phyloP scores from a whole-genome alignment of 345 rosid genomes.

The Euphorbia lathyris region DNA sequence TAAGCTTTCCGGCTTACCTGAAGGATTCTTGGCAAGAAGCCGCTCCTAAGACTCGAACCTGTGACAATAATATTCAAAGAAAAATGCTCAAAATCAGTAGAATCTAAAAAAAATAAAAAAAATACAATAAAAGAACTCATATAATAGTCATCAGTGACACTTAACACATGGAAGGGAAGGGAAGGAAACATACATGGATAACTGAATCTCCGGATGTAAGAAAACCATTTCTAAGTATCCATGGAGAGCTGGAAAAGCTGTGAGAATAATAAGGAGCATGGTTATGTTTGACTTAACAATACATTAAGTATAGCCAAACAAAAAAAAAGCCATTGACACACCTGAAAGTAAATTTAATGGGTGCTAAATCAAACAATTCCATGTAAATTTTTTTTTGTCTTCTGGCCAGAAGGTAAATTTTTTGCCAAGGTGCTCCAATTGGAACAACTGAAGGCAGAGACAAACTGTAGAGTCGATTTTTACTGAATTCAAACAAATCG shows the following conservation, averaged over 20 bases:
- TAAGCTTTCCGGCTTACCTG: slow-evolving; percentile 42
- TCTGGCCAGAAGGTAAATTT: slow-evolving; percentile 72
- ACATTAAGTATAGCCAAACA: background rate
- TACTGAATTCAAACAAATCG: slow-evolving; percentile 31
- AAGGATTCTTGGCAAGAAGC: no score
- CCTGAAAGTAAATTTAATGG: slow-evolving; percentile 78
- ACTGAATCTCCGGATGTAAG: slow-evolving; percentile 74
- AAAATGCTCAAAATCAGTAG: no score
- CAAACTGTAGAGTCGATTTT: slow-evolving; percentile 36
- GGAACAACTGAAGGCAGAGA: slow-evolving; percentile 70
- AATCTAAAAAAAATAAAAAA: no score
- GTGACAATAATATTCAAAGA: no score
- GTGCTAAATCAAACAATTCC: slow-evolving; percentile 74
- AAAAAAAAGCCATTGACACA: slow-evolving; percentile 17
- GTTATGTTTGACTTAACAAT: slow-evolving; percentile 16
- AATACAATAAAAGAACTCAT: no score
- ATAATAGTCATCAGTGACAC: no score
- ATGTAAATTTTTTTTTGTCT: slow-evolving; percentile 79
- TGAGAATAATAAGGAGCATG: slow-evolving; percentile 16
- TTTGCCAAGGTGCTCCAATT: slow-evolving; percentile 97
- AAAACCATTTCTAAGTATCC: slow-evolving; percentile 80
- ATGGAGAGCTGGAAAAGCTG: slow-evolving; percentile 96
- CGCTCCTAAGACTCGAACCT: no score
- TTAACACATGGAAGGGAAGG: no score
- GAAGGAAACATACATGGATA: slow-evolving; percentile 65